Percentiles rank a stretch among this genome's conserved stretches.
phyloP scores from a whole-genome alignment of 768 basidiomycete species.

The Tylopilus plumbeoviolaceoides region DNA sequence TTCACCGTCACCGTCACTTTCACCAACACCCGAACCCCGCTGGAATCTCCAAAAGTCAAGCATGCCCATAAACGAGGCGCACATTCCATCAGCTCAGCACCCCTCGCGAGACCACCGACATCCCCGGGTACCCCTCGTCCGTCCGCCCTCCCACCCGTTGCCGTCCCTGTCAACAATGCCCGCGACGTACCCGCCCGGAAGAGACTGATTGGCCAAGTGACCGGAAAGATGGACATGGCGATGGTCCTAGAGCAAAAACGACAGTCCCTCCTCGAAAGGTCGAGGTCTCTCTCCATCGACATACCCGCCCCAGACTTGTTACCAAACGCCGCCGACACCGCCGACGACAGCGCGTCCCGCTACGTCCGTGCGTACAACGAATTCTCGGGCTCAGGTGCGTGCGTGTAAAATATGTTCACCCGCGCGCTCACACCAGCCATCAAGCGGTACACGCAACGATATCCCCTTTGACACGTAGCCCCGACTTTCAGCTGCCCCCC shows the following conservation, averaged over 20 bases:
- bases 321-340: constrained; percentile 17
- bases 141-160: constrained; percentile 26
- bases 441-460: constrained; percentile 2
- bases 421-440: constrained; percentile 6
- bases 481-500: constrained; percentile 48
- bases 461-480: constrained; percentile 43
- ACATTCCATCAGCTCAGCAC: constrained; percentile 81
- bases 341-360: constrained; percentile 11
- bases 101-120: constrained; percentile 76
- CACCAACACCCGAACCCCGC: constrained; percentile 72
- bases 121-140: constrained; percentile 63
- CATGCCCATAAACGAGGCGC: constrained; percentile 62
- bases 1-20: constrained; percentile 85
- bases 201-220: constrained; percentile 50
- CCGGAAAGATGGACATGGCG: constrained; percentile 37
- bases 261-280: constrained; percentile 49
- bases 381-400: constrained; percentile 23
- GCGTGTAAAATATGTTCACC: neutral
- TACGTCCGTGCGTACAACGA: constrained; percentile 32
- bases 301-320: constrained; percentile 47
- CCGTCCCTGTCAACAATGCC: constrained; percentile 15
- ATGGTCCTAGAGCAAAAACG: constrained; percentile 51
- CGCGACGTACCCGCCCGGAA: constrained; percentile 41
- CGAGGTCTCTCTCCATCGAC: constrained; percentile 59
- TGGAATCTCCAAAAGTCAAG: constrained; percentile 32